Percentiles rank a stretch among this genome's conserved stretches.
phyloP scores from a whole-genome alignment of 352 stramenopile genomes.

The Phytophthora sojae region DNA sequence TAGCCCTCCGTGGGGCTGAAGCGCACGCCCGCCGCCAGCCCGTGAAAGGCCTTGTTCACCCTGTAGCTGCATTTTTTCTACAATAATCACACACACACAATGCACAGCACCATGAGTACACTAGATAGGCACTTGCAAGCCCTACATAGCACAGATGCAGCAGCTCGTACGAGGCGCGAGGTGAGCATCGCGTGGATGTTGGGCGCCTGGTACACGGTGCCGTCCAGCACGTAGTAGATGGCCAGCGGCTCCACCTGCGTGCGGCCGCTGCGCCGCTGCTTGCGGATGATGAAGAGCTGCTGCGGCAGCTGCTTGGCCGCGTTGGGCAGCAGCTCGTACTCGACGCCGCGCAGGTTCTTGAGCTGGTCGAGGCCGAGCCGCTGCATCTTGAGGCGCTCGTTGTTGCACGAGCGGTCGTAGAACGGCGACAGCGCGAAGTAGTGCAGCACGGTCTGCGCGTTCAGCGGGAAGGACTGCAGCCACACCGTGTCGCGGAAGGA shows the following conservation, averaged over 20 bases:
- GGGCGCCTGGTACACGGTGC: constrained; percentile 87
- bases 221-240: constrained; percentile 91
- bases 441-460: constrained; percentile 86
- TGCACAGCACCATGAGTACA: not conserved
- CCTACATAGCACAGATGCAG: too few relatives aligned
- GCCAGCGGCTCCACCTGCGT: constrained; percentile 84
- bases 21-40: constrained; percentile 74
- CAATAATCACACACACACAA: not conserved
- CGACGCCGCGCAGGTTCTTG: constrained; percentile 88
- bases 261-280: constrained; percentile 79
- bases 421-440: constrained; percentile 90
- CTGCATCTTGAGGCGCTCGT: constrained; percentile 92
- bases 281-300: constrained; percentile 89
- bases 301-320: constrained; percentile 85
- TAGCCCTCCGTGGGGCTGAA: constrained; percentile 90
- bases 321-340: constrained; percentile 90
- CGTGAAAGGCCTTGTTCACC: constrained; percentile 86
- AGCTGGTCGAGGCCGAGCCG: constrained; percentile 86
- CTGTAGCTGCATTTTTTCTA: constrained; percentile 91
- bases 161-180: constrained; percentile 72
- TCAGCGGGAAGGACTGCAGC: constrained; percentile 87
- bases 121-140: not conserved
- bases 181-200: constrained; percentile 91
- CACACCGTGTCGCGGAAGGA: constrained; percentile 91
- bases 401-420: constrained; percentile 92